Conservation (phyloP, 2,329 filamentous ascomycete species). For the Pseudogymnoascus sp. region DNA sequence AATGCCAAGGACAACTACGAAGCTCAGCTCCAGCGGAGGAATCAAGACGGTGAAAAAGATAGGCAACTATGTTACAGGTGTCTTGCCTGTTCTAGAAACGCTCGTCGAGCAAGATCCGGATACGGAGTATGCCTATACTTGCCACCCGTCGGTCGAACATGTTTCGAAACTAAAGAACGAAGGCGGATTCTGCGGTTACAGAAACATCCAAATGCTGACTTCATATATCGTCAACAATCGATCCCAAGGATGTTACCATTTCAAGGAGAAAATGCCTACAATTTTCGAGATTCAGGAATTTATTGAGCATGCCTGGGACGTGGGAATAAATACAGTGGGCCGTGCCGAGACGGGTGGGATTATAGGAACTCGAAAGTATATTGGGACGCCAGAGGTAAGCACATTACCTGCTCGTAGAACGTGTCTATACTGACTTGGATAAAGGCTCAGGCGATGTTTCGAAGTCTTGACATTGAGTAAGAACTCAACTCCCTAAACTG, state of each 20-base stretch:
- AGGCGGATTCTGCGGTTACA: slow-evolving; percentile 87
- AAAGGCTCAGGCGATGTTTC: slow-evolving; percentile 71
- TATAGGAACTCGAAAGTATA: slow-evolving; percentile 83
- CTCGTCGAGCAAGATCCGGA: slow-evolving; percentile 55
- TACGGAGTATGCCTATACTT: slow-evolving; percentile 68
- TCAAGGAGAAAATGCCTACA: slow-evolving; percentile 56
- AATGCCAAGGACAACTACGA: slow-evolving; percentile 45
- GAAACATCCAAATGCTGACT: slow-evolving; percentile 86
- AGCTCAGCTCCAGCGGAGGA: slow-evolving; percentile 35
- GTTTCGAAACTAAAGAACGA: slow-evolving; percentile 75
- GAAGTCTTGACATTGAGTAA: slow-evolving; percentile 57
- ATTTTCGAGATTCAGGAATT: slow-evolving; percentile 77
- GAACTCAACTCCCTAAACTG: slow-evolving; percentile 19
- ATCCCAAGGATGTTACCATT: slow-evolving; percentile 48
- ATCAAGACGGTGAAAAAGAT: slow-evolving; percentile 33
- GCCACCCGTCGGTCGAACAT: slow-evolving; percentile 65
- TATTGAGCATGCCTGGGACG: slow-evolving; percentile 84
- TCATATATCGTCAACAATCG: slow-evolving; percentile 62
- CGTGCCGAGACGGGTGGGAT: slow-evolving; percentile 80
- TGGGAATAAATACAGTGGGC: slow-evolving; percentile 66
- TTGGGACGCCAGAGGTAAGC: slow-evolving; percentile 77
- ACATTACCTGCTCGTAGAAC: slow-evolving; percentile 1
- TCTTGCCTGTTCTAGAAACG: slow-evolving; percentile 54
- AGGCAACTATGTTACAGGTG: slow-evolving; percentile 40
- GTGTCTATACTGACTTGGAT: not conserved